A percentile compares a stretch with the other conserved stretches of the same genome.
phyloP scores from a whole-genome alignment of 768 basidiomycete species.

The Leucocoprinus birnbaumii region DNA sequence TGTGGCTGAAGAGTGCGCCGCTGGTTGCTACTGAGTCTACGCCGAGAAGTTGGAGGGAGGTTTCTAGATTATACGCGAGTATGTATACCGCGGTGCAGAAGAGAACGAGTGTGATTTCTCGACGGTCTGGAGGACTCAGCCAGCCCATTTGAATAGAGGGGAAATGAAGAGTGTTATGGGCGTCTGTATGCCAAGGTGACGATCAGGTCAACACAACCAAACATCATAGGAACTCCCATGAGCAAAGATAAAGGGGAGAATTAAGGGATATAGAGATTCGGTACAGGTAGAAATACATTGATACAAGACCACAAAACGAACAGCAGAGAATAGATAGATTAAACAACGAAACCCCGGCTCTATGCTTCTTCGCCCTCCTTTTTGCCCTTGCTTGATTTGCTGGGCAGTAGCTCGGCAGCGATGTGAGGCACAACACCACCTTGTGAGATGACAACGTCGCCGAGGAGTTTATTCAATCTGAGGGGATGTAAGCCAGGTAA shows the following conservation, averaged over 20 bases:
- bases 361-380: slow-evolving; percentile 37
- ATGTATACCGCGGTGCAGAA: slow-evolving; percentile 65
- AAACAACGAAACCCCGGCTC: slow-evolving; percentile 17
- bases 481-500: background rate
- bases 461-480: slow-evolving; percentile 69
- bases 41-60: slow-evolving; percentile 51
- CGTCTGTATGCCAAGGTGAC: background rate
- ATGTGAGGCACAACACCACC: slow-evolving; percentile 92
- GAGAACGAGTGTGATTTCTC: slow-evolving; percentile 70
- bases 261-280: slow-evolving; percentile 10
- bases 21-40: slow-evolving; percentile 38
- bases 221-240: background rate
- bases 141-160: slow-evolving; percentile 45
- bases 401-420: slow-evolving; percentile 30
- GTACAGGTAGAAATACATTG: slow-evolving; percentile 15
- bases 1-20: slow-evolving; percentile 31
- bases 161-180: background rate
- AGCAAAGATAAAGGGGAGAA: background rate
- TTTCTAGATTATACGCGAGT: slow-evolving; percentile 72
- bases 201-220: slow-evolving; percentile 2
- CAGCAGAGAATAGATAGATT: slow-evolving; percentile 16
- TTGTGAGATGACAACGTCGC: slow-evolving; percentile 89
- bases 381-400: slow-evolving; percentile 31
- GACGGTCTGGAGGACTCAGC: slow-evolving; percentile 64
- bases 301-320: slow-evolving; percentile 15